phyloP scores from a whole-genome alignment of 2,329 filamentous ascomycete species.

The Fusarium oligoseptatum region DNA sequence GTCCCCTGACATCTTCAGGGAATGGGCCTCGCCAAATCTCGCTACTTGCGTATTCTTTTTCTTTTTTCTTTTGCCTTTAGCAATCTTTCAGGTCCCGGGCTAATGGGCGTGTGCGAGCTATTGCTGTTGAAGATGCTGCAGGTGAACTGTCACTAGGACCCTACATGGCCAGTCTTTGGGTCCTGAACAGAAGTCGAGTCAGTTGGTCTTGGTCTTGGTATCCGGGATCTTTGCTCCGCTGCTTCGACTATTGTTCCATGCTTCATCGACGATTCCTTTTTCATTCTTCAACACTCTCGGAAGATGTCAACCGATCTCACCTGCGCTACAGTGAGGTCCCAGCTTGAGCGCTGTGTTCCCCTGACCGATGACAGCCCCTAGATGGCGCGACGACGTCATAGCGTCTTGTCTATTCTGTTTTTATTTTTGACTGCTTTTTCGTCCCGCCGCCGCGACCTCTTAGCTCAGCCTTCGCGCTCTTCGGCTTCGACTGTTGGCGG shows the following conservation, averaged over 20 bases:
- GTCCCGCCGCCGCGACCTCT: not conserved
- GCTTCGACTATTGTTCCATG: not conserved
- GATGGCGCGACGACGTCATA: constrained; percentile 5
- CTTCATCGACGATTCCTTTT: not conserved
- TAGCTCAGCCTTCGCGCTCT: not conserved
- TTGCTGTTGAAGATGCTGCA: not conserved
- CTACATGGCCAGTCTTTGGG: not conserved
- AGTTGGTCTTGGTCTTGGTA: not conserved
- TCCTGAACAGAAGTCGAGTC: not conserved
- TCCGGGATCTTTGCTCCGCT: not conserved
- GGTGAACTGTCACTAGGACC: not conserved
- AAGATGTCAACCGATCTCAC: not conserved
- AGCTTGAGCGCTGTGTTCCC: not conserved
- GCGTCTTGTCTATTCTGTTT: not conserved
- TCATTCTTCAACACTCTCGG: not conserved
- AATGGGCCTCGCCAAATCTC: not conserved
- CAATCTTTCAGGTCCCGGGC: not conserved
- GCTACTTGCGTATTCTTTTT: constrained; percentile 1
- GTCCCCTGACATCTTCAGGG: not conserved
- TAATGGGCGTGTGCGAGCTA: not conserved
- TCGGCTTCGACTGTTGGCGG: not conserved
- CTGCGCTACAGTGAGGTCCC: not conserved
- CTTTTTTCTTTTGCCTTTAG: not conserved
- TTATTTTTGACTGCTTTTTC: not conserved
- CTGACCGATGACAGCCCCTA: not conserved